Conservation (phyloP, 2,329 filamentous ascomycete species). For the Fusarium pininemorale region DNA sequence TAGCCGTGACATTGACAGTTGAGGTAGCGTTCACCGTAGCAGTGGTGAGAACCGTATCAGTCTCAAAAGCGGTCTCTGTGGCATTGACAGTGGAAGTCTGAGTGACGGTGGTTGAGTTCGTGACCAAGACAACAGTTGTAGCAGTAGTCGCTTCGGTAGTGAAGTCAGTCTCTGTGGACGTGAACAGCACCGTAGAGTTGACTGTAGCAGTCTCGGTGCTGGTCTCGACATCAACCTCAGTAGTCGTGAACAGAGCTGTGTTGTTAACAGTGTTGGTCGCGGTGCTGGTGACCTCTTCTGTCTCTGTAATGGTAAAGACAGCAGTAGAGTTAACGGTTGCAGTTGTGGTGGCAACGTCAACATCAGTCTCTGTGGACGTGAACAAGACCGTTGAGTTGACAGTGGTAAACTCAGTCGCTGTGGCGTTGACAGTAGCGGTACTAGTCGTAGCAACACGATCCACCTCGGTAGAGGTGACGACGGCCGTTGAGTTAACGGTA, state of each 20-base stretch:
- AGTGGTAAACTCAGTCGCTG: not conserved
- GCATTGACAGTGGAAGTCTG: not conserved
- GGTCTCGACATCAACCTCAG: not conserved
- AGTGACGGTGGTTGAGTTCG: not conserved
- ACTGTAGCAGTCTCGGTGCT: not conserved
- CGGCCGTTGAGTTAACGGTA: not conserved
- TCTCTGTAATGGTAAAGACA: not conserved
- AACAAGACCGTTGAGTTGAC: not conserved
- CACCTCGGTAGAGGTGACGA: not conserved
- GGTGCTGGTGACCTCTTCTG: not conserved
- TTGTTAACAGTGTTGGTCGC: not conserved
- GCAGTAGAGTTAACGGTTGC: not conserved
- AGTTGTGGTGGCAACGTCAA: not conserved
- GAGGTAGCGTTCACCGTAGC: not conserved
- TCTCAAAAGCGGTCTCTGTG: not conserved
- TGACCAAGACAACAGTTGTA: not conserved
- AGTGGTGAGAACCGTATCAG: not conserved
- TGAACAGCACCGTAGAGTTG: not conserved
- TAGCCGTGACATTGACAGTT: not conserved
- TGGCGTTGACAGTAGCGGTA: not conserved
- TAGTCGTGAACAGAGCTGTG: not conserved
- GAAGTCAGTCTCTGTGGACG: not conserved
- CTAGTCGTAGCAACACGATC: not conserved
- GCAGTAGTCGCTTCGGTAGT: not conserved
- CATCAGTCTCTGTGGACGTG: not conserved